Evolutionary conservation across 164 flowering plant species (phyloP).

Genomic region (Litsea cubeba): DNA sequence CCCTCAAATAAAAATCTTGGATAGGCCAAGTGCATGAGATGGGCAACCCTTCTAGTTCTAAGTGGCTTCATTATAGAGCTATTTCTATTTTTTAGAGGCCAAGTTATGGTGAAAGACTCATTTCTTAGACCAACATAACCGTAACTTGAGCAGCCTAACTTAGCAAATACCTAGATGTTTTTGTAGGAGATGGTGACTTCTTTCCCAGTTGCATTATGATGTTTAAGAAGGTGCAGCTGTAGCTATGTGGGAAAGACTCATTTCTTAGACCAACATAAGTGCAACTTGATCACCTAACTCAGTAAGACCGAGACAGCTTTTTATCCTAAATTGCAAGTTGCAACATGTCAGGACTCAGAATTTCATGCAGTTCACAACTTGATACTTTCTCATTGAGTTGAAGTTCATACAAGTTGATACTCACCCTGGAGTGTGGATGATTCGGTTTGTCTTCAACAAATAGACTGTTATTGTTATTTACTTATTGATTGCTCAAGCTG

Average conservation of each 20-base stretch:
- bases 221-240: constrained; percentile 18
- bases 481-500: neutral
- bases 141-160: neutral
- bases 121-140: constrained; percentile 28
- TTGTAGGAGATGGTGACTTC: constrained; percentile 27
- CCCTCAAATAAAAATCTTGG: no score
- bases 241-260: constrained; percentile 20
- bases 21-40: no score
- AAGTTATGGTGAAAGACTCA: constrained; percentile 16
- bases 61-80: no score
- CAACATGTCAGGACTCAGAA: neutral
- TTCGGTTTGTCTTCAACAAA: no score
- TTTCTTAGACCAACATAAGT: constrained; percentile 29
- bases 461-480: no score
- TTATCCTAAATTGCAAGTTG: neutral
- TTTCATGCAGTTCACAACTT: neutral
- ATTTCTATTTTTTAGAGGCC: no score
- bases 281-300: neutral
- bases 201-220: constrained; percentile 11
- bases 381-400: neutral
- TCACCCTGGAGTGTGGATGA: neutral
- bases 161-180: neutral
- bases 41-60: no score
- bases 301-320: neutral
- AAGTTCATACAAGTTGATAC: neutral